Evolutionary conservation across 345 rosid species (phyloP).

Genomic region (Acer yangbiense): DNA sequence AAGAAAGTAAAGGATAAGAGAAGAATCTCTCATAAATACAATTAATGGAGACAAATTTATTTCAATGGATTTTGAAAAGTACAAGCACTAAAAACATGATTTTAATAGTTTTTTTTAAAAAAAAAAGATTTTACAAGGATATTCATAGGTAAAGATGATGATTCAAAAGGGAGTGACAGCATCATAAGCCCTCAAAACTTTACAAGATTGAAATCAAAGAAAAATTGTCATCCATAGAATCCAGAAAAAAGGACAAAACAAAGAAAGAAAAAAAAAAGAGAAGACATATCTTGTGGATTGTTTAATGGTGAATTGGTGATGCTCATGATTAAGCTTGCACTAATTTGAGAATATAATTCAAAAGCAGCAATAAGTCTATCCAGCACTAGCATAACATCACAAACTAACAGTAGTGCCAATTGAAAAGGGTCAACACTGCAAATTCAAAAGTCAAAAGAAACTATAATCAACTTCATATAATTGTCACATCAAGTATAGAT

Average conservation of each 20-base stretch:
- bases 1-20: background rate
- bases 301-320: constrained; percentile 22
- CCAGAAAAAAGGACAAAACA: background rate
- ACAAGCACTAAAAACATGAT: background rate
- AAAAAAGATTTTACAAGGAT: constrained; percentile 1
- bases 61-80: background rate
- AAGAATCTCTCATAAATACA: background rate
- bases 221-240: constrained; percentile 6
- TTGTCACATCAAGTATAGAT: constrained; percentile 26
- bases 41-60: background rate
- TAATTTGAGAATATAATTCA: constrained; percentile 18
- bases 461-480: constrained; percentile 20
- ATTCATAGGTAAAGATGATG: background rate
- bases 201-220: constrained; percentile 4
- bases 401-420: constrained; percentile 12
- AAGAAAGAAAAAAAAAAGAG: background rate
- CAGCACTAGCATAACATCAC: constrained; percentile 14
- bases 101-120: too few species aligned
- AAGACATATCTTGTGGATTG: constrained; percentile 6
- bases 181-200: constrained; percentile 11
- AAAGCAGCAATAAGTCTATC: constrained; percentile 13
- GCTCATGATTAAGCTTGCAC: constrained; percentile 34
- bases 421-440: constrained; percentile 9
- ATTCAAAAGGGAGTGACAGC: constrained; percentile 14
- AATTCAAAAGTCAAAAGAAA: constrained; percentile 19